Percentiles rank a stretch among this genome's conserved stretches.
phyloP scores from a whole-genome alignment of 139 green algal species.

The Haematococcus lacustris region DNA sequence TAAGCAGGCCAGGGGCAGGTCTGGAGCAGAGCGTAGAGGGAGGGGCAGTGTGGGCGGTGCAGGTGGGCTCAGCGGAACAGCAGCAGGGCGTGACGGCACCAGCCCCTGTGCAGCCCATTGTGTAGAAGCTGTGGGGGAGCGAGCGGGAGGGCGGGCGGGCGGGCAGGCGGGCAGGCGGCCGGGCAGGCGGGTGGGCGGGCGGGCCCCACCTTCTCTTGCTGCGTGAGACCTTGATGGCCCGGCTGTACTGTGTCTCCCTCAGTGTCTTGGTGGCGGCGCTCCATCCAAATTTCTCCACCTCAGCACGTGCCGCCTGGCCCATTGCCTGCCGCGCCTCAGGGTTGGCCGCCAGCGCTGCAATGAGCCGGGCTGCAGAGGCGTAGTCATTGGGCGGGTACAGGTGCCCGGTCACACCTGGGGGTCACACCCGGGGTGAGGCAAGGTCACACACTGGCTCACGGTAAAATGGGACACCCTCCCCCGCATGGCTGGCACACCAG shows the following conservation, averaged over 20 bases:
- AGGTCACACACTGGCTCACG: not conserved
- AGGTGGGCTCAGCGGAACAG: not conserved
- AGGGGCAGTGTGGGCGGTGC: too few relatives aligned
- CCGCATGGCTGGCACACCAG: not conserved
- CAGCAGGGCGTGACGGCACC: not conserved
- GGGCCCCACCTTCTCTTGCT: not conserved
- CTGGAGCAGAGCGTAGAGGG: not conserved
- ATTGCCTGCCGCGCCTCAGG: conserved; percentile 16
- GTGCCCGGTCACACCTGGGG: conserved; percentile 35
- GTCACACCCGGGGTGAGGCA: not conserved
- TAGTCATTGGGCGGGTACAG: conserved; percentile 58
- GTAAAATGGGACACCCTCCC: not conserved
- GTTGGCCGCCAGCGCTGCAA: conserved; percentile 22
- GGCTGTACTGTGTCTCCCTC: conserved; percentile 54
- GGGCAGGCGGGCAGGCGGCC: too few relatives aligned
- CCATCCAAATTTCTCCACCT: conserved; percentile 49
- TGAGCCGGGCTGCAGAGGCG: conserved; percentile 20
- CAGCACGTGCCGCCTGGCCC: conserved; percentile 7
- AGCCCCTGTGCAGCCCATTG: not conserved
- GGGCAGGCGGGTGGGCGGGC: too few relatives aligned
- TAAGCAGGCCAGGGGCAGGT: not conserved
- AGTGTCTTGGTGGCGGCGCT: conserved; percentile 43
- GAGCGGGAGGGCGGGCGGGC: too few relatives aligned
- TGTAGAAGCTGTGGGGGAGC: too few relatives aligned
- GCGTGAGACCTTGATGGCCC: conserved; percentile 35